Evolutionary conservation across 2,329 filamentous ascomycete species (phyloP).

Genomic region (Fusarium pseudocircinatum): DNA sequence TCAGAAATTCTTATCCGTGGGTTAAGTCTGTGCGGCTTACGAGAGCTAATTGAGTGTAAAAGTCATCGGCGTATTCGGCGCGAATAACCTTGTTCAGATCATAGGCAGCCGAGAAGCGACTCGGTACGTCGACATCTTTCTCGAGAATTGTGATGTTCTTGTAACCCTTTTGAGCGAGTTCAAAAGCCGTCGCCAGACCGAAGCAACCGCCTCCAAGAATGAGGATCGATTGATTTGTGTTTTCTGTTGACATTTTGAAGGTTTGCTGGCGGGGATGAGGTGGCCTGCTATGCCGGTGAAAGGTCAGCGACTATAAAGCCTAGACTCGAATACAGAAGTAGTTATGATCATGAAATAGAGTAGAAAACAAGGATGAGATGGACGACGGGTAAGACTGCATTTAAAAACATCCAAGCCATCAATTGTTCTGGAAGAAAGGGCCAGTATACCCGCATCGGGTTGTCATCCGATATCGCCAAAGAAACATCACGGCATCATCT

Average conservation of each 20-base stretch:
- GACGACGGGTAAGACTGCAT: not conserved
- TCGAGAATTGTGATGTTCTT: conserved; percentile 26
- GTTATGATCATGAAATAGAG: fast-evolving
- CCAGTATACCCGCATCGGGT: too few species aligned
- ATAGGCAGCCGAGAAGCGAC: conserved; percentile 25
- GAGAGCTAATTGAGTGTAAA: conserved; percentile 19
- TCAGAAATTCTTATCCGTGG: fast-evolving
- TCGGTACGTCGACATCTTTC: conserved; percentile 13
- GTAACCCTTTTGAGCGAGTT: conserved; percentile 18
- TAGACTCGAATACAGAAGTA: fast-evolving
- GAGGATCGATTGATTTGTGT: conserved; percentile 14
- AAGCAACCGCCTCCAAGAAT: conserved; percentile 29
- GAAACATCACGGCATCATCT: not conserved
- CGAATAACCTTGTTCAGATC: conserved; percentile 31
- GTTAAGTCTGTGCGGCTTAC: not conserved
- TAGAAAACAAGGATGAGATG: not conserved
- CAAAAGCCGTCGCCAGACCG: conserved; percentile 12
- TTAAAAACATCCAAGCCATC: not conserved
- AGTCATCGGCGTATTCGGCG: conserved; percentile 21
- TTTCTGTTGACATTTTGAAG: not conserved
- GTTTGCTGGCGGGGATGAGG: not conserved
- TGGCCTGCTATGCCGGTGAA: not conserved
- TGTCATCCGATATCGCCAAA: conserved; percentile 9
- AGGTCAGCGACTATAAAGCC: not conserved
- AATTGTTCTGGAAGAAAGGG: not conserved